Percentiles rank a stretch among this genome's conserved stretches.
These are phyloP conservation scores for Starmerella floricola DNA, from an alignment of 805 yeast genomes.

Conservation along the genomic window DNA sequence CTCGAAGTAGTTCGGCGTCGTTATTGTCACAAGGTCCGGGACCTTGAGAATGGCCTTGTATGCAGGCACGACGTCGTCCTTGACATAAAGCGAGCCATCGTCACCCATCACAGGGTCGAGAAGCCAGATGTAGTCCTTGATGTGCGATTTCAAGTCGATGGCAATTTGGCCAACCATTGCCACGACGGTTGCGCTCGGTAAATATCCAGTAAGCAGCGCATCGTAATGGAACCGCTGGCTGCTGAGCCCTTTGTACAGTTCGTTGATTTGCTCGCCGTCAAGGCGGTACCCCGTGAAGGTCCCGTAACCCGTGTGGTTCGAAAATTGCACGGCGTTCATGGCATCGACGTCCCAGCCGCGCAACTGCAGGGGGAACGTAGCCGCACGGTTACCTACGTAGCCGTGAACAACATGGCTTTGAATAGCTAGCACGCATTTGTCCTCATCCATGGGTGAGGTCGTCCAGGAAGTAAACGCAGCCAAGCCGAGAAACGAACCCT, in stretches of 20 bases:
- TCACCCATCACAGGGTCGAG: conserved; percentile 92
- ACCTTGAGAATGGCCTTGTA: conserved; percentile 37
- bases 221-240: conserved; percentile 43
- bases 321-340: conserved; percentile 74
- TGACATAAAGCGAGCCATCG: conserved; percentile 68
- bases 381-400: conserved; percentile 85
- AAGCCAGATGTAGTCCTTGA: conserved; percentile 38
- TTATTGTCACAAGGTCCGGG: conserved; percentile 45
- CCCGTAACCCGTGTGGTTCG: conserved; percentile 89
- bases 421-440: conserved; percentile 38
- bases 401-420: conserved; percentile 95
- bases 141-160: conserved; percentile 25
- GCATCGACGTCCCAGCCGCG: conserved; percentile 89
- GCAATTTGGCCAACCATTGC: conserved; percentile 38
- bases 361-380: conserved; percentile 77
- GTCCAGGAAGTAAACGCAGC: too few species aligned
- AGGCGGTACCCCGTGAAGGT: conserved; percentile 47
- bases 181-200: conserved; percentile 51
- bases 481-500: too few species aligned
- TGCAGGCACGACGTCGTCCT: conserved; percentile 44
- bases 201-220: conserved; percentile 67
- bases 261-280: conserved; percentile 35
- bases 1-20: conserved; percentile 89
- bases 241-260: conserved; percentile 45
- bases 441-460: conserved; percentile 2